Base-by-base conservation (phyloP, 768 basidiomycete species). In the Tricholoma hemisulphureum region DNA sequence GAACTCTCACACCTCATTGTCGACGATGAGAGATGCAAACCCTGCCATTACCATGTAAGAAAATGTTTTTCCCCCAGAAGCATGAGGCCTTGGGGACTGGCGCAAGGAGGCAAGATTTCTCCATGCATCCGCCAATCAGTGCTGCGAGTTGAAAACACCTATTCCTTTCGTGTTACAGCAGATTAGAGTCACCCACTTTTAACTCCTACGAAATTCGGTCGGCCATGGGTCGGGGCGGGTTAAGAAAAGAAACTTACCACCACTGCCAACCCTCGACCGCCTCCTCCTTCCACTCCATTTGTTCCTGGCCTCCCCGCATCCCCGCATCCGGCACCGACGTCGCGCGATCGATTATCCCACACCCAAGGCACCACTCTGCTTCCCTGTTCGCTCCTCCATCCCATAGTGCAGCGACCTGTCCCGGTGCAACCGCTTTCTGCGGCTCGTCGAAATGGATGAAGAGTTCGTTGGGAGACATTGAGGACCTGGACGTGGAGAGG, bases 331-430 rank as follows among this genome's bases (percentile, higher is more conserved):
- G 46, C 46, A 49, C 26, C 5, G 46, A 49, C 8, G 46, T 18
- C 3, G 26, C 46, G 4, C 8, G 46, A n/a, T 18, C 60, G 50
- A 97, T 94, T 6, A 80, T 72, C 29, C 93, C 95, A 65, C 88
- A 89, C 2, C 95, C 95, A 28, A 96, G 76, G 70, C 93, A 95
- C 86, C 88, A 88, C 45, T 85, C 80, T 2, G 77, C 84, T 46
- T 83, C 80, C 2, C 76, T 83, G 54, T 84, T 79, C 2, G 77
- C 84, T 45, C 83, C 80, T 2, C 76, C 83, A 56, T 85, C 79
- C 71, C 86, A 97, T 2, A 96, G 61, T 0, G 83, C 86, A 6
- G 86, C 87, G 26, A 90, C 82, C 71, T 98, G 95, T 1, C 95
- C 95, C 0, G 86, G 82, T 0, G 91, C 80, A 14, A 94, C 84